Base-by-base conservation (phyloP, 2,329 filamentous ascomycete genomes). In the Neophaeococcomyces aloes region DNA sequence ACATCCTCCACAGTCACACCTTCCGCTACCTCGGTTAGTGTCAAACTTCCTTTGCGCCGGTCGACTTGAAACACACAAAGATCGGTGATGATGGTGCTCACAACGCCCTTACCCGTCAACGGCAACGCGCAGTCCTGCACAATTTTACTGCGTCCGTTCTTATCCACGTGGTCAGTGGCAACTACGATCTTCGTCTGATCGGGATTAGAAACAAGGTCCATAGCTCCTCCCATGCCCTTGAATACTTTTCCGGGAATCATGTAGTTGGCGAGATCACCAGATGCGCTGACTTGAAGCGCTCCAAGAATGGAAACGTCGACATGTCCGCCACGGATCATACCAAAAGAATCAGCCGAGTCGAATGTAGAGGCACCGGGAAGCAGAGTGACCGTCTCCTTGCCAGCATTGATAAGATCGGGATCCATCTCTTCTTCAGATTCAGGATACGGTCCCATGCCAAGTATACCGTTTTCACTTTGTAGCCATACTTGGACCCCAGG, bases 171-270 rank as follows among this genome's bases (percentile, higher is more conserved):
- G 56, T 81, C 79, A 2, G 79, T 83, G 0, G 79, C 75, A 2
- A 83, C 78, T 3, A 84, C 78, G 53, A 84, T 81, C 69, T 82
- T 83, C 52, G 80, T 84, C 55, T 72, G 70, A 53, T 81, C 76
- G 0, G 80, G 80, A 62, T 83, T 83, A 29, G 76, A 79, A 8
- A 84, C 78, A 6, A 84, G 65, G 58, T 84, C 80, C 80, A 84
- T 84, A 14, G 80, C 80, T 21, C 80, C 80, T 48, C 86, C 86
- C 79, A 93, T 91, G 14, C 86, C 86, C 71, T 91, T 91, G 65
- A 87, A 79, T 37, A 55, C 77, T 64, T 89, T 91, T 18, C 86
- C 86, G 0, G 86, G 86, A 50, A 93, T 83, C 81, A 91, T 91
- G 70, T 86, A 93, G 65, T 91, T 91, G 35, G 86, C 86, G 42